These are phyloP conservation scores for Citrus sp. DNA, from an alignment of 345 rosid genomes.

Conservation along the genomic window DNA sequence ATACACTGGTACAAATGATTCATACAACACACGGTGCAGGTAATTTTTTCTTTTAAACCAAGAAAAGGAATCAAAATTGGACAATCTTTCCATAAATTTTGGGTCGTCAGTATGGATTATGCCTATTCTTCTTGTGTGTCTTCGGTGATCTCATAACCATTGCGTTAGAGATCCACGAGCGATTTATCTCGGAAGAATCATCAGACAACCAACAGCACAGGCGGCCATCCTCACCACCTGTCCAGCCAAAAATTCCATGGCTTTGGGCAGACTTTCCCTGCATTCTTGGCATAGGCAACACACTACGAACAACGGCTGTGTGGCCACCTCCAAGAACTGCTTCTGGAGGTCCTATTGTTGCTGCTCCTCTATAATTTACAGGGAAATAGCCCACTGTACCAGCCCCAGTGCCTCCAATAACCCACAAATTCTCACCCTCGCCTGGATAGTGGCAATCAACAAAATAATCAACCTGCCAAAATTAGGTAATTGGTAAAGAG, in stretches of 20 bases:
- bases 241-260: slow-evolving; percentile 81
- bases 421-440: slow-evolving; percentile 71
- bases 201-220: slow-evolving; percentile 86
- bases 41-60: neutral
- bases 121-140: slow-evolving; percentile 48
- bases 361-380: slow-evolving; percentile 39
- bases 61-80: neutral
- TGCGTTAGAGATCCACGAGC: slow-evolving; percentile 72
- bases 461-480: slow-evolving; percentile 83
- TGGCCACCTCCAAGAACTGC: slow-evolving; percentile 90
- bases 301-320: slow-evolving; percentile 60
- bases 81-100: neutral
- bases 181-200: slow-evolving; percentile 35
- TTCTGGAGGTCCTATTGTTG: slow-evolving; percentile 55
- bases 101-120: slow-evolving; percentile 47
- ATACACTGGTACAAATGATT: neutral
- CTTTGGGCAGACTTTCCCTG: slow-evolving; percentile 31
- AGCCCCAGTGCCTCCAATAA: slow-evolving; percentile 75
- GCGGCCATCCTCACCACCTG: slow-evolving; percentile 92
- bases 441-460: slow-evolving; percentile 74
- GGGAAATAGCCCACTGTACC: slow-evolving; percentile 87
- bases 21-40: neutral
- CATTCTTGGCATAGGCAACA: slow-evolving; percentile 57
- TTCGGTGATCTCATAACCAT: slow-evolving; percentile 43
- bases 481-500: neutral